Evolutionary conservation across 1,284 basidiomycete species (phyloP).

Genomic region (Agaricales sp.): DNA sequence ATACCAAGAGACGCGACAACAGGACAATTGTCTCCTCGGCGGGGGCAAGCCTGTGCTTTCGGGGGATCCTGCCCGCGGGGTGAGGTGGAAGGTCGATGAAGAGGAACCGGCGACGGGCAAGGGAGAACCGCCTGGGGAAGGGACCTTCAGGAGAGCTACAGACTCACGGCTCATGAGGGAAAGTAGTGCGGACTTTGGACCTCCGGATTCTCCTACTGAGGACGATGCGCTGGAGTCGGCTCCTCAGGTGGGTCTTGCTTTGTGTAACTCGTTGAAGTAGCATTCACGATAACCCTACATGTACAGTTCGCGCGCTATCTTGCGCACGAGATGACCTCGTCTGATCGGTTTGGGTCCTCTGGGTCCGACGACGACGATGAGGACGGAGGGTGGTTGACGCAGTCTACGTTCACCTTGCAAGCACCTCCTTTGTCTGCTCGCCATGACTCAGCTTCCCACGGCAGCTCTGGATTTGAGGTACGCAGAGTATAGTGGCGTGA

Average conservation of each 20-base stretch:
- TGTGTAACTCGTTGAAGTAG: constrained; percentile 4
- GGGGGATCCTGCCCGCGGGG: constrained; percentile 16
- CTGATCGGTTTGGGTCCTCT: constrained; percentile 41
- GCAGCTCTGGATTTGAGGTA: constrained; percentile 53
- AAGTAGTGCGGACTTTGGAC: constrained; percentile 59
- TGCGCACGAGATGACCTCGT: constrained; percentile 58
- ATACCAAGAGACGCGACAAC: constrained; percentile 78
- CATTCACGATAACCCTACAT: not conserved
- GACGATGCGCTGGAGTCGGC: constrained; percentile 31
- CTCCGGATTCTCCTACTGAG: constrained; percentile 31
- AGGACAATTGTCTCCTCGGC: constrained; percentile 72
- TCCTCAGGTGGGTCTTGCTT: constrained; percentile 36
- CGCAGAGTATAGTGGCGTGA: constrained; percentile 14
- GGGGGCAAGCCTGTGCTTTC: constrained; percentile 67
- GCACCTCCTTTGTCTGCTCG: constrained; percentile 45
- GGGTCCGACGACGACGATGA: constrained; percentile 55
- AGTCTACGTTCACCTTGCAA: constrained; percentile 57
- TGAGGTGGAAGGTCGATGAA: constrained; percentile 60
- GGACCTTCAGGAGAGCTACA: constrained; percentile 49
- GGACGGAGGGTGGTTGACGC: constrained; percentile 66
- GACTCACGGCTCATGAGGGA: constrained; percentile 31
- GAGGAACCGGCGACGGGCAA: constrained; percentile 33
- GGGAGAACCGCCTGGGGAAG: constrained; percentile 18
- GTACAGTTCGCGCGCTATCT: constrained; percentile 65
- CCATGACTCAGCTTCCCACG: constrained; percentile 28